Evolutionary conservation across 106 monocot species (phyloP).

Genomic region (Dendrobium catenatum): DNA sequence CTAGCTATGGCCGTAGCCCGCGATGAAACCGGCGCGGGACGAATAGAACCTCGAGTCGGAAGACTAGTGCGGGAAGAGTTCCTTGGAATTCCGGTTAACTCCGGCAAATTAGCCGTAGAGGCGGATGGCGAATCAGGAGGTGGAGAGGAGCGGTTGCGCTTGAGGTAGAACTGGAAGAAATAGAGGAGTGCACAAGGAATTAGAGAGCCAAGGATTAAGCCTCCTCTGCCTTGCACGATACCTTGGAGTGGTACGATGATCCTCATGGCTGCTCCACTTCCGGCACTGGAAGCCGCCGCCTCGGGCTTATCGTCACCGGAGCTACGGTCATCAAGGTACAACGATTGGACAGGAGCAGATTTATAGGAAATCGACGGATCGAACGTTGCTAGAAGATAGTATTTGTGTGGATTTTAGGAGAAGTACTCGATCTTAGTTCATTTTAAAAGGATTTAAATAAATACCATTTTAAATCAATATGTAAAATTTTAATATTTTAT

Average conservation of each 20-base stretch:
- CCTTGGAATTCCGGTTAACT: conserved; percentile 21
- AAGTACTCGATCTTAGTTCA: too few relatives aligned
- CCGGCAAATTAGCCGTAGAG: conserved; percentile 11
- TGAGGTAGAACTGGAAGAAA: conserved; percentile 66
- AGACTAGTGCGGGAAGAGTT: conserved; percentile 25
- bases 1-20: conserved; percentile 23
- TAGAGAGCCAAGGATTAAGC: conserved; percentile 56
- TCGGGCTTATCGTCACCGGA: background rate
- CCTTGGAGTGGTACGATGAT: conserved; percentile 66
- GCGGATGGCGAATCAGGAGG: conserved; percentile 11
- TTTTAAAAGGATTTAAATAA: too few relatives aligned
- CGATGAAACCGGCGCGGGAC: conserved; percentile 36
- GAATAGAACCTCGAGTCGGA: conserved; percentile 21
- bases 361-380: background rate
- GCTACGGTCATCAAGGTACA: background rate
- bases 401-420: too few relatives aligned
- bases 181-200: conserved; percentile 82
- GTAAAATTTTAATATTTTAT: too few relatives aligned
- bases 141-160: conserved; percentile 20
- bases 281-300: background rate
- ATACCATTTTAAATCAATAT: too few relatives aligned
- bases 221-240: conserved; percentile 65
- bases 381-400: too few relatives aligned
- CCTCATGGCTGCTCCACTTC: conserved; percentile 25
- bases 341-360: background rate